These are phyloP conservation scores for Fusarium piperis DNA, from an alignment of 2,329 filamentous ascomycete genomes.

Conservation along the genomic window DNA sequence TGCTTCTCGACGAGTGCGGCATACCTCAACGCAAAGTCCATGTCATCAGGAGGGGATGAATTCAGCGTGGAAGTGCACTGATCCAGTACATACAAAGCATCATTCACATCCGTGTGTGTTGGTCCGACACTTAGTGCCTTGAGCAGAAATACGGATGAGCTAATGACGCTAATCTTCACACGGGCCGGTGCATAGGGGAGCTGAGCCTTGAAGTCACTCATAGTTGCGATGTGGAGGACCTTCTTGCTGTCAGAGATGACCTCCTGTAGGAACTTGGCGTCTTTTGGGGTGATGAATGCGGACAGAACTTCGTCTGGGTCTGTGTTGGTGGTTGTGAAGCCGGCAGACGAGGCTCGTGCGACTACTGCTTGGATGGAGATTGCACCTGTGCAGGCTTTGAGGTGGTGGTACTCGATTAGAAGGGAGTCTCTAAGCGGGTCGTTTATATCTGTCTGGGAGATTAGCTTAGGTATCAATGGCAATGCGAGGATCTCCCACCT, in stretches of 20 bases:
- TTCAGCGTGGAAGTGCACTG: slow-evolving; percentile 27
- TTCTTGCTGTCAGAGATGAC: slow-evolving; percentile 32
- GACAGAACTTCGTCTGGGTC: slow-evolving; percentile 17
- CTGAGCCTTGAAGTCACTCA: slow-evolving; percentile 13
- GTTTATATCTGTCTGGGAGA: neutral
- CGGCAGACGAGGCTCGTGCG: slow-evolving; percentile 16
- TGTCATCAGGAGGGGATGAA: slow-evolving; percentile 28
- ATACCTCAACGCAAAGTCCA: slow-evolving; percentile 39
- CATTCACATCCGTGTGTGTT: slow-evolving; percentile 22
- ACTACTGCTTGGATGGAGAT: slow-evolving; percentile 37
- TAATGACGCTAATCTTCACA: slow-evolving; percentile 31
- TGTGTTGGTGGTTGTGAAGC: neutral
- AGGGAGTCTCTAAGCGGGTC: slow-evolving; percentile 16
- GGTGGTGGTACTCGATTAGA: slow-evolving; percentile 31
- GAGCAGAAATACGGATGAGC: slow-evolving; percentile 35
- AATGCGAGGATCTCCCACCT: neutral
- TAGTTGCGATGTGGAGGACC: slow-evolving; percentile 25
- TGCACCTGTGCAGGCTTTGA: slow-evolving; percentile 32
- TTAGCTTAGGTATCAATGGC: neutral
- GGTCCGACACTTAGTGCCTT: slow-evolving; percentile 32
- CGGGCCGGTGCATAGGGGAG: slow-evolving; percentile 31
- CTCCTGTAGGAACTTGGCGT: slow-evolving; percentile 29
- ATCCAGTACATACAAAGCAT: slow-evolving; percentile 21
- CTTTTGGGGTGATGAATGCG: slow-evolving; percentile 25
- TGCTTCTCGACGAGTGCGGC: slow-evolving; percentile 37